These are phyloP conservation scores for Emericellopsis atlantica DNA, from an alignment of 2,329 filamentous ascomycete genomes.

Conservation along the genomic window DNA sequence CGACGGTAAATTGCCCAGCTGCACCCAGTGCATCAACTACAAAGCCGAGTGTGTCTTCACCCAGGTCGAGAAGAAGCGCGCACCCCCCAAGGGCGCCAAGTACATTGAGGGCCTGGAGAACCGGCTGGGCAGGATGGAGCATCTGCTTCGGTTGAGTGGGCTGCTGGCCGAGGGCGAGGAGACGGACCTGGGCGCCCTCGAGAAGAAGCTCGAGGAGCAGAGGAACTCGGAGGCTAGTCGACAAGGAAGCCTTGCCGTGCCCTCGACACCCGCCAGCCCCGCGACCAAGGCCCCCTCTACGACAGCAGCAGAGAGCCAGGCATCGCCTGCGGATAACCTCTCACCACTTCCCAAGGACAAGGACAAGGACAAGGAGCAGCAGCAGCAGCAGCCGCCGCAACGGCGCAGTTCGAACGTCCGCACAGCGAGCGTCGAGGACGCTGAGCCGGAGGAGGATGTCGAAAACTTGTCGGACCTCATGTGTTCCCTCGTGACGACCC, in stretches of 20 bases:
- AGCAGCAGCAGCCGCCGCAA: slow-evolving; percentile 5
- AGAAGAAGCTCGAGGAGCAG: slow-evolving; percentile 59
- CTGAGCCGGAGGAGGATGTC: slow-evolving; percentile 52
- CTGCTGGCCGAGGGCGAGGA: slow-evolving; percentile 76
- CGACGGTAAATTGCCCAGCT: slow-evolving; percentile 88
- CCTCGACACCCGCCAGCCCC: slow-evolving; percentile 25
- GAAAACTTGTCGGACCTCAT: slow-evolving; percentile 94
- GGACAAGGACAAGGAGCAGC: slow-evolving; percentile 19
- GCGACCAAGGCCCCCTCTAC: slow-evolving; percentile 32
- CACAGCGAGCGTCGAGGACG: slow-evolving; percentile 25
- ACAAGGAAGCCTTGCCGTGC: slow-evolving; percentile 29
- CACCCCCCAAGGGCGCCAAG: slow-evolving; percentile 93
- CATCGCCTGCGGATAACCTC: slow-evolving; percentile 40
- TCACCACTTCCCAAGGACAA: slow-evolving; percentile 24
- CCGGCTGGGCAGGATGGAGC: slow-evolving; percentile 90
- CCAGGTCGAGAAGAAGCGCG: slow-evolving; percentile 96
- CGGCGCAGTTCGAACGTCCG: slow-evolving; percentile 19
- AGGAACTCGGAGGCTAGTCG: slow-evolving; percentile 27
- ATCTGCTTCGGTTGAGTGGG: slow-evolving; percentile 62
- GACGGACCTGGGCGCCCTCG: slow-evolving; percentile 77
- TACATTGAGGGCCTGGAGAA: slow-evolving; percentile 98
- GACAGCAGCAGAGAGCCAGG: slow-evolving; percentile 20
- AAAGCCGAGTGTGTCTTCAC: slow-evolving; percentile 97
- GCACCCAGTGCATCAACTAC: slow-evolving; percentile 93
- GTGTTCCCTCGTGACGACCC: slow-evolving; percentile 94